Evolutionary conservation across 768 basidiomycete genomes (phyloP).

Genomic region (Strobilomyces dryophilus): DNA sequence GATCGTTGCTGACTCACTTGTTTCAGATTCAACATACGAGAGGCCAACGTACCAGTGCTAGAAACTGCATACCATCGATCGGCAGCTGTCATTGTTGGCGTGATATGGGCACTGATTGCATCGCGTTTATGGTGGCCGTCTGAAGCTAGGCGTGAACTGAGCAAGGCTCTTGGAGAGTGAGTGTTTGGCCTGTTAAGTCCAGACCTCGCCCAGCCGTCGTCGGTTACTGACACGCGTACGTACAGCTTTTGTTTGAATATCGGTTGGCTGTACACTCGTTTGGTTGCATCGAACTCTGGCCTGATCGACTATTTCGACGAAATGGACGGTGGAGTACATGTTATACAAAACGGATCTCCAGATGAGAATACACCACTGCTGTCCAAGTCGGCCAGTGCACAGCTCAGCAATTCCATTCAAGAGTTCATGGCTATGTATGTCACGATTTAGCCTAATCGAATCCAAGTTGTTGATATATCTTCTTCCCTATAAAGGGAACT

Average conservation of each 20-base stretch:
- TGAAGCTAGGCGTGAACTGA: constrained; percentile 86
- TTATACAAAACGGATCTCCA: constrained; percentile 1
- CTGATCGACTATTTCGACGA: constrained; percentile 43
- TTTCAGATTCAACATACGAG: constrained; percentile 73
- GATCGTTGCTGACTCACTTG: neutral
- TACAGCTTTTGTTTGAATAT: constrained; percentile 86
- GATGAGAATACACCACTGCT: constrained; percentile 32
- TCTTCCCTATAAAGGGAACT: constrained; percentile 65
- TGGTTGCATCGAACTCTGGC: constrained; percentile 85
- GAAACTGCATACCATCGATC: constrained; percentile 76
- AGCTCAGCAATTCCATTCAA: constrained; percentile 60
- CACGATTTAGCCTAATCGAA: neutral
- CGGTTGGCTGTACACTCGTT: constrained; percentile 90
- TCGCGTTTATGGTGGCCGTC: constrained; percentile 95
- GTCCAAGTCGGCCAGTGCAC: constrained; percentile 36
- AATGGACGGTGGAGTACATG: constrained; percentile 2
- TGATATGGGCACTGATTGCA: constrained; percentile 84
- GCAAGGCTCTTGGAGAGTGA: constrained; percentile 83
- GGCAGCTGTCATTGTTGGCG: constrained; percentile 77
- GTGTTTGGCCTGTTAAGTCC: constrained; percentile 14
- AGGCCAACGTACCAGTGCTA: constrained; percentile 56
- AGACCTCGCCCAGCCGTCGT: neutral
- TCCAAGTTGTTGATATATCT: constrained; percentile 3
- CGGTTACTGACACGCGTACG: neutral
- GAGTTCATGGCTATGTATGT: constrained; percentile 92